These are phyloP conservation scores for Populus pruinosa DNA, from an alignment of 345 rosid species.

Conservation along the genomic window DNA sequence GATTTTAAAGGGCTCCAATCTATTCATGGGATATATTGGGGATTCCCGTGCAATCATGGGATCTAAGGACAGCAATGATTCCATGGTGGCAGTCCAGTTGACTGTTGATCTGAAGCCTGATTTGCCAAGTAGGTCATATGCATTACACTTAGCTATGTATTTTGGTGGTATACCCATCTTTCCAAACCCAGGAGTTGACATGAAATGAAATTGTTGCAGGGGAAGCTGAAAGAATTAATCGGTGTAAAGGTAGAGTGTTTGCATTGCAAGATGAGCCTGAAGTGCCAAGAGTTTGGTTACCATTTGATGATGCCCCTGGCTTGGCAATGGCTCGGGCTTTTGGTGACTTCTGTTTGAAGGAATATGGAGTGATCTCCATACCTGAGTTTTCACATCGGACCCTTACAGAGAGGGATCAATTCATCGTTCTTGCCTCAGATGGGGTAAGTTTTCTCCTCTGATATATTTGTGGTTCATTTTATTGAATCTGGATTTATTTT, in stretches of 20 bases:
- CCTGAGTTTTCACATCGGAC: constrained; percentile 88
- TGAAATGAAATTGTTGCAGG: constrained; percentile 36
- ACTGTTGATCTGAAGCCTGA: constrained; percentile 97
- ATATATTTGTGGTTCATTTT: no score
- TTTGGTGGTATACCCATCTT: constrained; percentile 1
- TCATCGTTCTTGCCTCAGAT: constrained; percentile 95
- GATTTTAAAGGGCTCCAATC: constrained; percentile 69
- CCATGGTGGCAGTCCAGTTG: constrained; percentile 84
- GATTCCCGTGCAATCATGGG: constrained; percentile 98
- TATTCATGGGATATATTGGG: constrained; percentile 93
- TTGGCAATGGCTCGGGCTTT: constrained; percentile 99
- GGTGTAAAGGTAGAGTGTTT: constrained; percentile 95
- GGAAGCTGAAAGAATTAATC: constrained; percentile 95
- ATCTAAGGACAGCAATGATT: constrained; percentile 69
- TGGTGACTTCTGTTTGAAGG: constrained; percentile 98
- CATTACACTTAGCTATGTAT: background rate
- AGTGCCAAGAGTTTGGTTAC: constrained; percentile 96
- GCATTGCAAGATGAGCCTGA: constrained; percentile 99
- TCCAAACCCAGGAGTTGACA: background rate
- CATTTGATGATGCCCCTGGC: constrained; percentile 99
- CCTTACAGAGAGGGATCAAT: constrained; percentile 85
- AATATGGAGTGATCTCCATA: constrained; percentile 90
- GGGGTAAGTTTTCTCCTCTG: constrained; percentile 53
- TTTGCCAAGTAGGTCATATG: constrained; percentile 74
- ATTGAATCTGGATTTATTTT: background rate